Conservation (phyloP, 2,329 filamentous ascomycete species). For the Shiraia sp. region DNA sequence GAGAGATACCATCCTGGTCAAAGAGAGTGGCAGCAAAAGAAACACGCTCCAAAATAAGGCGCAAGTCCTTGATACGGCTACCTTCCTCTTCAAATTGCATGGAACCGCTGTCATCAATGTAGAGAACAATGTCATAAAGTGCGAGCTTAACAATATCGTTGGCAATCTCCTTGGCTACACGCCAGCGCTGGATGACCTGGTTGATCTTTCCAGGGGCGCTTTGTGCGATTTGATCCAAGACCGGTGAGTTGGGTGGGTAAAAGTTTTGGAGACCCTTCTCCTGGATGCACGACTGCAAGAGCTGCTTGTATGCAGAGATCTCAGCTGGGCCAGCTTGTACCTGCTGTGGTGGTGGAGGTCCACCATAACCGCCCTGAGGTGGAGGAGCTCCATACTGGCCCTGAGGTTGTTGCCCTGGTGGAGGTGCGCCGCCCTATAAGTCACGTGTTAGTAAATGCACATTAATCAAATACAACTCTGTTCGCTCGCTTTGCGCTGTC, state of each 20-base stretch:
- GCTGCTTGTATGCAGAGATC: constrained; percentile 59
- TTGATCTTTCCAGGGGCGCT: constrained; percentile 57
- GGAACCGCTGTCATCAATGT: constrained; percentile 69
- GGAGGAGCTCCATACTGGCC: constrained; percentile 41
- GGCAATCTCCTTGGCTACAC: constrained; percentile 62
- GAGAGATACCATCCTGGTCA: constrained; percentile 67
- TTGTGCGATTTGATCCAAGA: constrained; percentile 56
- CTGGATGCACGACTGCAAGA: constrained; percentile 60
- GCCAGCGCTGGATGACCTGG: constrained; percentile 60
- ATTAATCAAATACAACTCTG: neutral
- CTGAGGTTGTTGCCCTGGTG: constrained; percentile 35
- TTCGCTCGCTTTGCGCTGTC: constrained; percentile 22
- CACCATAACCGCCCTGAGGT: constrained; percentile 39
- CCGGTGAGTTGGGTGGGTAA: constrained; percentile 59
- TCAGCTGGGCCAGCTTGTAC: constrained; percentile 54
- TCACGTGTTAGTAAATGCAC: constrained; percentile 15
- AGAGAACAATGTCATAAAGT: constrained; percentile 65
- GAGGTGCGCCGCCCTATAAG: constrained; percentile 18
- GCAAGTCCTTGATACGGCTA: constrained; percentile 67
- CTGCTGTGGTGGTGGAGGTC: constrained; percentile 39
- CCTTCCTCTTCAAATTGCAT: constrained; percentile 71
- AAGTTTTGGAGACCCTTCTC: constrained; percentile 64
- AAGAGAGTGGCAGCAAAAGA: constrained; percentile 70
- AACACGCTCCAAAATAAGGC: constrained; percentile 65
- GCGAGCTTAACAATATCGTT: constrained; percentile 66